Percentiles rank a stretch among this genome's conserved stretches.
phyloP scores from a whole-genome alignment of 2,329 filamentous ascomycete species.

The Tympanopsis confertula region DNA sequence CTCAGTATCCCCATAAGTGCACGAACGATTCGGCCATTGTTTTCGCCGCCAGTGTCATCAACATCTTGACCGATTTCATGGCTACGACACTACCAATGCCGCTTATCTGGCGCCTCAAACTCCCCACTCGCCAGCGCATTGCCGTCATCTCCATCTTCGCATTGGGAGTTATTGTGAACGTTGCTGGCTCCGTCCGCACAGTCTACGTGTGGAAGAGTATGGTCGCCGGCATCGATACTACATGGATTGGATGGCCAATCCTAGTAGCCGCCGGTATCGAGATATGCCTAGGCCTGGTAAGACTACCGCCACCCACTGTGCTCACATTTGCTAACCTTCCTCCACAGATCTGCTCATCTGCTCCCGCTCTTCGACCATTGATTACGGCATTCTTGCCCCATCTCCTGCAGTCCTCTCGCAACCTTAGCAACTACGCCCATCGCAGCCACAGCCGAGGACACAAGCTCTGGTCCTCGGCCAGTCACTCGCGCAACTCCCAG shows the following conservation, averaged over 20 bases:
- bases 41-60: conserved; percentile 20
- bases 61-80: conserved; percentile 21
- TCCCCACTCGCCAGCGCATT: conserved; percentile 19
- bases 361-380: conserved; percentile 20
- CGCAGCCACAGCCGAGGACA: conserved; percentile 9
- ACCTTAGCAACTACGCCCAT: conserved; percentile 9
- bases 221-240: conserved; percentile 16
- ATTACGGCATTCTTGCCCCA: conserved; percentile 16
- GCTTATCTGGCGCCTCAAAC: conserved; percentile 22
- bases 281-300: conserved; percentile 20
- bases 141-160: conserved; percentile 23
- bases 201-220: conserved; percentile 19
- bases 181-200: conserved; percentile 19
- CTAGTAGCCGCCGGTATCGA: conserved; percentile 17
- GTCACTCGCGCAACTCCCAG: background rate
- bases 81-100: conserved; percentile 23
- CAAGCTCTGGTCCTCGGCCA: conserved; percentile 1
- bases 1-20: conserved; percentile 7
- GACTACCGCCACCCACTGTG: conserved; percentile 2
- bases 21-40: conserved; percentile 14
- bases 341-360: conserved; percentile 20
- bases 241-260: conserved; percentile 20
- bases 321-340: conserved; percentile 1
- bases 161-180: conserved; percentile 19
- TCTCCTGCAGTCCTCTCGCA: conserved; percentile 14